Evolutionary conservation across 345 rosid species (phyloP).

Genomic region (Moringa oleifera): DNA sequence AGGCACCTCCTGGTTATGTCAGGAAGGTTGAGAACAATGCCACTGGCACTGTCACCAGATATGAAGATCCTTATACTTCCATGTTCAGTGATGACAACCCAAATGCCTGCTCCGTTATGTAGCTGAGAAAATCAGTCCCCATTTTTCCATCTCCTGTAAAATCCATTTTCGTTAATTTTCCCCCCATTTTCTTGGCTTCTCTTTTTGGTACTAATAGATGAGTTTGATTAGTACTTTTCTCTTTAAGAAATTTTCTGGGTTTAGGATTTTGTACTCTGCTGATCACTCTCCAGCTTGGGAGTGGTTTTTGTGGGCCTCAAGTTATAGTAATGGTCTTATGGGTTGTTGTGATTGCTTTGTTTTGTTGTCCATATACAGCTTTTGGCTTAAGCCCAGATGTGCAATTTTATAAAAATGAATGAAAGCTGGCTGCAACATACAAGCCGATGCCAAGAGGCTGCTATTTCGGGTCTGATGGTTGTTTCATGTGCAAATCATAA

Average conservation of each 20-base stretch:
- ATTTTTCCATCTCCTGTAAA: no score
- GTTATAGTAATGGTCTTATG: no score
- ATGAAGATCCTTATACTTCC: slow-evolving; percentile 57
- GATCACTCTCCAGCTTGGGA: no score
- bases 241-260: no score
- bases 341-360: background rate
- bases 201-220: no score
- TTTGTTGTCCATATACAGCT: slow-evolving; percentile 6
- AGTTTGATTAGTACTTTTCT: no score
- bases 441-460: background rate
- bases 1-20: slow-evolving; percentile 91
- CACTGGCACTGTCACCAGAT: slow-evolving; percentile 32
- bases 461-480: slow-evolving; percentile 3
- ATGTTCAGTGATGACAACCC: slow-evolving; percentile 89
- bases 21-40: slow-evolving; percentile 54
- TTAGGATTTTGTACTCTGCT: no score
- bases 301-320: slow-evolving; percentile 18
- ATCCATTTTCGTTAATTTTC: slow-evolving; percentile 8
- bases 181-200: no score
- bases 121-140: slow-evolving; percentile 13
- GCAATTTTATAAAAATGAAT: background rate
- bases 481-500: background rate
- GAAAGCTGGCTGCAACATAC: slow-evolving; percentile 14
- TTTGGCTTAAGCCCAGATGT: no score
- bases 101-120: slow-evolving; percentile 90